Evolutionary conservation across 2,329 filamentous ascomycete genomes (phyloP).

Genomic region (Aureobasidium musti): DNA sequence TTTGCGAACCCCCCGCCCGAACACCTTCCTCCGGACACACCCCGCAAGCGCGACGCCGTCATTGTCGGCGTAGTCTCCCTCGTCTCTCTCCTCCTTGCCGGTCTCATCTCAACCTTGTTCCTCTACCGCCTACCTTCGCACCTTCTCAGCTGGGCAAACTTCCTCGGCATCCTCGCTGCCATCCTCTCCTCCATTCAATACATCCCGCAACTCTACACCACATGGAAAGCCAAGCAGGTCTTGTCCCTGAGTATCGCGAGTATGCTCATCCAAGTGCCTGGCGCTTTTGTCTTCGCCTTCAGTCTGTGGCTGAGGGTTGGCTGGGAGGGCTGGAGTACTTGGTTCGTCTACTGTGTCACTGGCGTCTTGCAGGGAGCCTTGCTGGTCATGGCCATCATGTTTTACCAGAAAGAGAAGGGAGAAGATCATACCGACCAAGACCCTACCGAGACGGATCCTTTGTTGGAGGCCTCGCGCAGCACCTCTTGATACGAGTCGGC

Average conservation of each 20-base stretch:
- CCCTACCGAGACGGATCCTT: slow-evolving; percentile 8
- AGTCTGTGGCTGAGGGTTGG: slow-evolving; percentile 75
- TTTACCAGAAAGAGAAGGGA: slow-evolving; percentile 47
- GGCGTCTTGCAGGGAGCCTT: slow-evolving; percentile 81
- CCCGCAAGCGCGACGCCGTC: slow-evolving; percentile 75
- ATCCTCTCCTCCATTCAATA: slow-evolving; percentile 85
- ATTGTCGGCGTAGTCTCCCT: slow-evolving; percentile 72
- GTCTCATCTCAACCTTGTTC: slow-evolving; percentile 64
- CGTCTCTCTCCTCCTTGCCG: slow-evolving; percentile 70
- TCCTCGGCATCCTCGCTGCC: slow-evolving; percentile 77
- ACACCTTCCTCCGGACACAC: slow-evolving; percentile 50
- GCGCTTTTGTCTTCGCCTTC: slow-evolving; percentile 83
- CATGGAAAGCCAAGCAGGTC: slow-evolving; percentile 79
- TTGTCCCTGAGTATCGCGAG: slow-evolving; percentile 93
- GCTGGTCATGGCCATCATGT: slow-evolving; percentile 77
- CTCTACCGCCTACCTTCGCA: slow-evolving; percentile 65
- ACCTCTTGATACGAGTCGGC: background rate
- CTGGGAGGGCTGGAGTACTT: slow-evolving; percentile 86
- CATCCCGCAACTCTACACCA: slow-evolving; percentile 92
- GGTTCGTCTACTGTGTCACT: slow-evolving; percentile 87
- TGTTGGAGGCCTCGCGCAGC: background rate
- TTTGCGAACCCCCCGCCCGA: slow-evolving; percentile 37
- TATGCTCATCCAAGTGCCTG: slow-evolving; percentile 98
- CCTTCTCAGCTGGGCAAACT: slow-evolving; percentile 78
- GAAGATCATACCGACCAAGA: slow-evolving; percentile 23